Base-by-base conservation (phyloP, 768 basidiomycete genomes). In the Mycena leptocephala region DNA sequence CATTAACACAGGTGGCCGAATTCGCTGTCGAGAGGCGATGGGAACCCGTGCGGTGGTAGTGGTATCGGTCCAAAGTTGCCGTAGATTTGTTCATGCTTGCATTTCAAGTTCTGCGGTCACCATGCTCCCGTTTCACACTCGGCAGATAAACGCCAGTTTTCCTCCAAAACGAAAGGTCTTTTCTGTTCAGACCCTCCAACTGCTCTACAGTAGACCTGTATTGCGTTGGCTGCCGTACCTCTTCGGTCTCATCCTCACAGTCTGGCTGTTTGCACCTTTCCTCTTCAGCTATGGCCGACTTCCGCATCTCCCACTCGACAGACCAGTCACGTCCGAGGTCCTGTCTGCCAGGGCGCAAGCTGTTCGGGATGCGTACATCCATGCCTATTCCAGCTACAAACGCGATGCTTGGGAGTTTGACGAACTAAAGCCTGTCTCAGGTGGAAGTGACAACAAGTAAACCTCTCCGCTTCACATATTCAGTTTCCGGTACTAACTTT, bases 301-400 rank as follows among this genome's bases (percentile, higher is more conserved):
- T 6, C 65, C 77, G 4, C 56, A 14, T 26, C 35, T 62, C 14
- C 59, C 26, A 13, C 14, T 69, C 6, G 22, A 16, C 39, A 28
- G 33, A 28, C 24, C 33, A 14, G 5, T 30, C 26, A 64, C 51
- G 0, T 16, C 70, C 22, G 70, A 41, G 7, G 66, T 75, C n/a
- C 61, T 75, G 10, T 68, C 77, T 28, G 59, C 20, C 1, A 51
- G 77, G 20, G 77, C 77, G 2, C 74, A 75, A 37, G 48, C 30
- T 14, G 91, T 94, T 13, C 85, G 87, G 76, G 82, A 86, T 20
- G 89, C 91, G 0, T 94, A 91, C 81, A 76, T 88, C n/a, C 89
- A 91, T 82, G 91, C 92, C 5, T 91, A 90, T 81, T 78, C 77
- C n/a, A 90, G 89, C 1, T 94, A 93, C 80, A 83, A 86, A 77